Conservation (phyloP, 2,329 filamentous ascomycete genomes). For the Diaporthe vexans region DNA sequence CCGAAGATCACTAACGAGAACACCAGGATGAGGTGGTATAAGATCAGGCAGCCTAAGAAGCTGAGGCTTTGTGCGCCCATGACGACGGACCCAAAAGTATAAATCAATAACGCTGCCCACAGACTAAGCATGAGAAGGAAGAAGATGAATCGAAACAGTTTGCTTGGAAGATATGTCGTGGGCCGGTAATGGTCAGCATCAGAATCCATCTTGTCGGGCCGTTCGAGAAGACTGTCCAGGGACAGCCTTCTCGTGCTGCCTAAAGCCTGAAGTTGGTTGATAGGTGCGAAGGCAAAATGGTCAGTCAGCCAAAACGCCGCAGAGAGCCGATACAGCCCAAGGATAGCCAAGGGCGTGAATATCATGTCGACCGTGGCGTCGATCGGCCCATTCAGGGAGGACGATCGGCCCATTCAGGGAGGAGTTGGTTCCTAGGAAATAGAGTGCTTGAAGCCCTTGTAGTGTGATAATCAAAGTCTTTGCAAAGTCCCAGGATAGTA, state of each 20-base stretch:
- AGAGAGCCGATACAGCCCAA: neutral
- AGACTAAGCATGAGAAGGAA: neutral
- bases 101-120: neutral
- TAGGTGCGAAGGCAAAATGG: neutral
- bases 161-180: neutral
- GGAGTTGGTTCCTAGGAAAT: neutral
- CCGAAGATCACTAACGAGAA: neutral
- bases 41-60: neutral
- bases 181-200: neutral
- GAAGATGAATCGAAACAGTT: neutral
- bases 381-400: neutral
- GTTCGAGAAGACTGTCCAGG: slow-evolving; percentile 1
- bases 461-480: slow-evolving; percentile 1
- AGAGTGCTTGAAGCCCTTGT: slow-evolving; percentile 5
- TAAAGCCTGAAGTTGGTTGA: neutral
- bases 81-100: neutral
- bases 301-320: neutral
- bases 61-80: neutral
- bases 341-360: slow-evolving; percentile 13
- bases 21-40: neutral
- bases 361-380: neutral
- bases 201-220: neutral
- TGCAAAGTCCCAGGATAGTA: slow-evolving; percentile 3
- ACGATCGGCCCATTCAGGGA: neutral
- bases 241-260: neutral